phyloP scores from a whole-genome alignment of 108 stramenopile species.

The Cyclotella cryptica region DNA sequence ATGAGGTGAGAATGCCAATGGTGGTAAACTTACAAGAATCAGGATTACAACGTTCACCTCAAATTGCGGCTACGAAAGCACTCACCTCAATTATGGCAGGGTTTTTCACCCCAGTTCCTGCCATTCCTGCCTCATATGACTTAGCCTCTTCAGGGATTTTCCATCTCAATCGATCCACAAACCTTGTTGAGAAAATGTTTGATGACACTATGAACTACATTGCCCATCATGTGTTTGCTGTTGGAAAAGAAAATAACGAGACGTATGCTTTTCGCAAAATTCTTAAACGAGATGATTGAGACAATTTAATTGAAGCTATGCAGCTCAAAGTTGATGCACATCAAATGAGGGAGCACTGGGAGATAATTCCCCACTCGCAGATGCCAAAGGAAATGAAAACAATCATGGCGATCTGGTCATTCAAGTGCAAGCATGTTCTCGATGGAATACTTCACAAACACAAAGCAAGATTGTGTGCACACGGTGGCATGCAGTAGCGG shows the following conservation, averaged over 20 bases:
- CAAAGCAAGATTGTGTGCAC: constrained; percentile 6
- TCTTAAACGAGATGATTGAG: neutral
- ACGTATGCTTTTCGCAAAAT: neutral
- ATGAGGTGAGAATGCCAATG: neutral
- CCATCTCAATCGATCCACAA: neutral
- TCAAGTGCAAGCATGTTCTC: neutral
- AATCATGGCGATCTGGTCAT: constrained; percentile 5
- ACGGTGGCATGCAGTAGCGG: constrained; percentile 12
- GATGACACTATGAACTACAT: neutral
- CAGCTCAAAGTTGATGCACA: neutral
- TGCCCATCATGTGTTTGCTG: neutral
- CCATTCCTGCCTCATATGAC: neutral
- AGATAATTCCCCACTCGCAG: neutral
- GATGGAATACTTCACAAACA: neutral
- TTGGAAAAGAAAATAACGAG: neutral
- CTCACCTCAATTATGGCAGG: neutral
- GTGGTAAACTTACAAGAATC: constrained; percentile 9
- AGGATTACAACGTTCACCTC: neutral
- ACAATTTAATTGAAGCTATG: neutral
- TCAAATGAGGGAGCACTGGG: constrained; percentile 7
- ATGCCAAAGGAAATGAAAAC: neutral
- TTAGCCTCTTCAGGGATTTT: neutral
- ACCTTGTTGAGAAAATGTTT: neutral
- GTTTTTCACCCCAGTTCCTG: too few species aligned
- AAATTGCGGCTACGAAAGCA: neutral